These are phyloP conservation scores for Meyerozyma smithsonii DNA, from an alignment of 1,139 yeast genomes.

Conservation along the genomic window DNA sequence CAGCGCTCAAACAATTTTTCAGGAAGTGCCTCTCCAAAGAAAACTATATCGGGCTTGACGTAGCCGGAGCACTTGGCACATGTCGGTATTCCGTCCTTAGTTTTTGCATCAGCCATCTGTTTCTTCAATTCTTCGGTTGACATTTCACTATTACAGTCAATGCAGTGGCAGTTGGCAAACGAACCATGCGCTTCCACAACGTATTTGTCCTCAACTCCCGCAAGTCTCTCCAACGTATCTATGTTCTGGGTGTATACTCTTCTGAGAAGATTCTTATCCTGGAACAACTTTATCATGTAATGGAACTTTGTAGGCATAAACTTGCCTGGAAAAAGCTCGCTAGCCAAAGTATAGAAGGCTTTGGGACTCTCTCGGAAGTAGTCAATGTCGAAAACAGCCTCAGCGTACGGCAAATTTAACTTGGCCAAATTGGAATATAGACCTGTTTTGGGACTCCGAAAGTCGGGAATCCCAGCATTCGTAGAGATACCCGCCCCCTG, in stretches of 20 bases:
- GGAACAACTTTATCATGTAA: conserved; percentile 58
- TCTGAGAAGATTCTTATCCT: conserved; percentile 55
- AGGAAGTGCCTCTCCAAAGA: conserved; percentile 88
- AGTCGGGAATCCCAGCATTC: conserved; percentile 91
- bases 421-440: conserved; percentile 75
- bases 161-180: conserved; percentile 79
- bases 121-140: conserved; percentile 43
- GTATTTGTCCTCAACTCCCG: conserved; percentile 62
- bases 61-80: conserved; percentile 59
- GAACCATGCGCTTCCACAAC: conserved; percentile 95
- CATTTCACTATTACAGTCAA: conserved; percentile 62
- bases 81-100: conserved; percentile 42
- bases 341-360: conserved; percentile 81
- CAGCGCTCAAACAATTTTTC: conserved; percentile 58
- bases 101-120: conserved; percentile 26
- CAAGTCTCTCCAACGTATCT: conserved; percentile 82
- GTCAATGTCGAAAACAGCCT: conserved; percentile 90
- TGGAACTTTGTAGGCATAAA: conserved; percentile 83
- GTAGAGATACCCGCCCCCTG: conserved; percentile 96
- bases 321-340: conserved; percentile 83
- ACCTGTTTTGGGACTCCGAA: conserved; percentile 89
- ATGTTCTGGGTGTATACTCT: conserved; percentile 89
- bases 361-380: conserved; percentile 70
- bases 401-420: conserved; percentile 81
- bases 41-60: conserved; percentile 90